Percentiles rank a stretch among this genome's conserved stretches.
These are phyloP conservation scores for Mycosphaerelloides madeirae DNA, from an alignment of 2,329 filamentous ascomycete species.

Conservation along the genomic window DNA sequence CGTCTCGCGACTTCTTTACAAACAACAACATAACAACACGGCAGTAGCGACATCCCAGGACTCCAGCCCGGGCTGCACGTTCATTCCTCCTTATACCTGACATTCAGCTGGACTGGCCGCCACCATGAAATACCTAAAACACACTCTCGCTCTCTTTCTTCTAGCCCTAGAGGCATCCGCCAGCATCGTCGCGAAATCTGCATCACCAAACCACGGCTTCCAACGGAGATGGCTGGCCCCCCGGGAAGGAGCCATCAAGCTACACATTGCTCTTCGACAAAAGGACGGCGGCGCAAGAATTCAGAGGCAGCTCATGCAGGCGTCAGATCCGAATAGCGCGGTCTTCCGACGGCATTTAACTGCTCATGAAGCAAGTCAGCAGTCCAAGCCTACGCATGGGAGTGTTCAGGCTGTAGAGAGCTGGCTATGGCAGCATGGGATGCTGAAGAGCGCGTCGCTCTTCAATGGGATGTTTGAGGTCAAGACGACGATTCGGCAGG, in stretches of 20 bases:
- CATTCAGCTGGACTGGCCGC: too few relatives aligned
- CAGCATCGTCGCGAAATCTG: constrained; percentile 9
- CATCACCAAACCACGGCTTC: constrained; percentile 12
- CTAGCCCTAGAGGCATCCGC: neutral
- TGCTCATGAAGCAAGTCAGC: constrained; percentile 3
- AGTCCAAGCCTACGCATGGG: constrained; percentile 8
- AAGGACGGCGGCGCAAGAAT: constrained; percentile 13
- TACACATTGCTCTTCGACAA: constrained; percentile 20
- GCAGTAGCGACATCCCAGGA: too few relatives aligned
- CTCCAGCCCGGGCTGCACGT: too few relatives aligned
- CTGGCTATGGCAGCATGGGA: constrained; percentile 15
- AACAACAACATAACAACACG: too few relatives aligned
- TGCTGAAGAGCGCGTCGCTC: constrained; percentile 5
- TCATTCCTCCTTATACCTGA: too few relatives aligned
- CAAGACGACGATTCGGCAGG: constrained; percentile 15
- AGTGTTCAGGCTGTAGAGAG: constrained; percentile 6
- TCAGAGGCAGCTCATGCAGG: constrained; percentile 7
- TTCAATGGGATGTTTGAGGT: constrained; percentile 18
- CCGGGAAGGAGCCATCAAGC: constrained; percentile 13
- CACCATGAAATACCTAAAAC: too few relatives aligned
- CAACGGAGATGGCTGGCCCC: constrained; percentile 13
- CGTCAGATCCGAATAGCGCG: constrained; percentile 11
- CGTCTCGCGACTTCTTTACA: too few relatives aligned
- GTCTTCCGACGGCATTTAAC: constrained; percentile 17
- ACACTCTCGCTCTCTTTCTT: too few relatives aligned